Conservation (phyloP, 139 green algal species). For the Chlorella ohadii region DNA sequence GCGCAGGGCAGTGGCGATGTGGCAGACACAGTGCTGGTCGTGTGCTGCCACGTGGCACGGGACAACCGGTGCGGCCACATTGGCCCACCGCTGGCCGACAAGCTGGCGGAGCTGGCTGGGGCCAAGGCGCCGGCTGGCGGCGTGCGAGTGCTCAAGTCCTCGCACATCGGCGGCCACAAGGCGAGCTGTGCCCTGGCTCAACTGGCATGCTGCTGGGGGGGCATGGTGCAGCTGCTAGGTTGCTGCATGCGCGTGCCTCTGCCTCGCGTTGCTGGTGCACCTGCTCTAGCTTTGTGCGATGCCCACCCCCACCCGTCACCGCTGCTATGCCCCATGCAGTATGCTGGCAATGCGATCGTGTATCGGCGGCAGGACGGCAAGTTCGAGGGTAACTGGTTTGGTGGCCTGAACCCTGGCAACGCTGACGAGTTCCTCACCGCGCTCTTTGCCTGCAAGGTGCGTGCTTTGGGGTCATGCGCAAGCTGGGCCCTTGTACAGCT, state of each 20-base stretch:
- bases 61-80: conserved; percentile 41
- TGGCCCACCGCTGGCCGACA: conserved; percentile 32
- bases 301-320: too few relatives aligned
- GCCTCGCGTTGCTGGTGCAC: too few relatives aligned
- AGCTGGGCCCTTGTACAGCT: too few relatives aligned
- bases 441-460: conserved; percentile 33
- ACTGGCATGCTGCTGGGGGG: too few relatives aligned
- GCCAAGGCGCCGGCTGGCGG: neutral
- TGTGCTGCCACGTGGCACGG: conserved; percentile 32
- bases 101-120: conserved; percentile 18
- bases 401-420: conserved; percentile 41
- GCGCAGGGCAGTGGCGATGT: neutral
- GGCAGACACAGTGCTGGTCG: conserved; percentile 7
- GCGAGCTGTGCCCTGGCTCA: conserved; percentile 6
- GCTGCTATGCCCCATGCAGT: conserved; percentile 40
- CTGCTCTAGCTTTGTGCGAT: too few relatives aligned
- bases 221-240: too few relatives aligned
- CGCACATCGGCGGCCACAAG: conserved; percentile 58
- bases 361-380: conserved; percentile 30
- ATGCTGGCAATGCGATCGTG: conserved; percentile 59
- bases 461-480: neutral
- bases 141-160: conserved; percentile 42
- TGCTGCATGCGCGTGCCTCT: too few relatives aligned
- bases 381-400: conserved; percentile 60
- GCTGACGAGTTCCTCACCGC: conserved; percentile 32